These are phyloP conservation scores for Parachaetomium inaequale DNA, from an alignment of 495 filamentous ascomycete genomes.

Conservation along the genomic window DNA sequence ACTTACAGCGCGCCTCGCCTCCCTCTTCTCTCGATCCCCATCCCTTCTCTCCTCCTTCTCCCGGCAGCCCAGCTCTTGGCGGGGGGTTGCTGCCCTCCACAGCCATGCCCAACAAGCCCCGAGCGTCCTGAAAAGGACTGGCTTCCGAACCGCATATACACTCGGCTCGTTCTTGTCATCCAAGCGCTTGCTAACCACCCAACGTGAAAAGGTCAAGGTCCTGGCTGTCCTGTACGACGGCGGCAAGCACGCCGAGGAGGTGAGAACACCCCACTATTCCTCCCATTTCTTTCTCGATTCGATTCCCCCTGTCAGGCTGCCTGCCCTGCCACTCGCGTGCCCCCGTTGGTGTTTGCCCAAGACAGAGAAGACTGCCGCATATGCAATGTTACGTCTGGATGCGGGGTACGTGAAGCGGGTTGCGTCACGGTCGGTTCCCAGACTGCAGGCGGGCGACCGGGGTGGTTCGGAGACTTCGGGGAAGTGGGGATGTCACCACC, in stretches of 20 bases:
- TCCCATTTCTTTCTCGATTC: slow-evolving; percentile 8
- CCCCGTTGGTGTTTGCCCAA: not conserved
- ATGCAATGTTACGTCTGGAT: not conserved
- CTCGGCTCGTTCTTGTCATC: not conserved
- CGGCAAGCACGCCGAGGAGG: slow-evolving; percentile 49
- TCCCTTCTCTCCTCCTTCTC: slow-evolving; percentile 16
- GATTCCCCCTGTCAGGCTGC: not conserved
- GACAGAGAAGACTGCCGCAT: not conserved
- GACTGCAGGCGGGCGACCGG: not conserved
- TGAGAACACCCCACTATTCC: slow-evolving; percentile 29
- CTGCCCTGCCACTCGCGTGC: not conserved
- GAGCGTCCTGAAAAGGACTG: not conserved
- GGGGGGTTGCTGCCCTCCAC: not conserved
- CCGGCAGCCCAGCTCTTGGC: slow-evolving; percentile 18
- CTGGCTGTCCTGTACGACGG: slow-evolving; percentile 56
- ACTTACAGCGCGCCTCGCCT: slow-evolving; percentile 42
- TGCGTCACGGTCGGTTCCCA: slow-evolving; percentile 9
- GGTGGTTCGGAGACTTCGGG: slow-evolving; percentile 11
- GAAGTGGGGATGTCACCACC: slow-evolving; percentile 14
- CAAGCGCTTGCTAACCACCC: slow-evolving; percentile 42
- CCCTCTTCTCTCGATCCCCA: slow-evolving; percentile 29
- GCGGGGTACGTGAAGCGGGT: slow-evolving; percentile 10
- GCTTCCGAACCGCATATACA: not conserved
- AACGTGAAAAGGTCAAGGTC: slow-evolving; percentile 56
- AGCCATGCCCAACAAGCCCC: not conserved